Conservation (phyloP, 2,329 filamentous ascomycete species). For the Claviceps africana region DNA sequence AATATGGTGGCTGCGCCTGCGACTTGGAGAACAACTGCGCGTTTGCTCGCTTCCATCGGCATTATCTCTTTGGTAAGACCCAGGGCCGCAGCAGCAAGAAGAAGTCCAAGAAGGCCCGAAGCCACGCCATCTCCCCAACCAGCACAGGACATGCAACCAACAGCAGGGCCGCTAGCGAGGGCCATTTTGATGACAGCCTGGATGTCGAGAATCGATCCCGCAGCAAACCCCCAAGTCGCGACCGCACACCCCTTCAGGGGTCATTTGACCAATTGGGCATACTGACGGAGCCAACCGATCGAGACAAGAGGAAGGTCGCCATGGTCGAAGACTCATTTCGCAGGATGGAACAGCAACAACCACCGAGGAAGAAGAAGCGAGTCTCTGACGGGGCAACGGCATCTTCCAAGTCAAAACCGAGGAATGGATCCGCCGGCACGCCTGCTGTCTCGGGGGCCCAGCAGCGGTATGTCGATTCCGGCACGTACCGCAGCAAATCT, state of each 20-base stretch:
- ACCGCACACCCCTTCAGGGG: conserved; percentile 49
- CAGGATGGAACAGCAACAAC: conserved; percentile 45
- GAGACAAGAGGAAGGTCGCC: conserved; percentile 53
- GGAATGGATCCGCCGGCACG: conserved; percentile 21
- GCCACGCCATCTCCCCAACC: conserved; percentile 43
- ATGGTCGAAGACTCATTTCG: conserved; percentile 52
- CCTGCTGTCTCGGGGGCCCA: conserved; percentile 16
- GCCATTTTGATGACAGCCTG: conserved; percentile 37
- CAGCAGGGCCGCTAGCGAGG: conserved; percentile 51
- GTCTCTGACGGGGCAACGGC: conserved; percentile 36
- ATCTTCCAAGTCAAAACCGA: conserved; percentile 25
- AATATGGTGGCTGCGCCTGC: conserved; percentile 70
- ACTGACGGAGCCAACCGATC: conserved; percentile 49
- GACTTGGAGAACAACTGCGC: conserved; percentile 48
- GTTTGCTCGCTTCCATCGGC: conserved; percentile 48
- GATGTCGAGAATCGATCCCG: conserved; percentile 39
- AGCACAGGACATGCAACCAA: conserved; percentile 49
- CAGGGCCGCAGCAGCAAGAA: conserved; percentile 31
- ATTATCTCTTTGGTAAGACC: conserved; percentile 33
- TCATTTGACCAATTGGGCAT: conserved; percentile 46
- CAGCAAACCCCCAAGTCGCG: conserved; percentile 53
- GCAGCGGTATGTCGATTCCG: conserved; percentile 35
- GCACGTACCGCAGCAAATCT: conserved; percentile 39
- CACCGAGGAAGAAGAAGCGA: conserved; percentile 48
- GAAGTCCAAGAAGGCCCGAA: conserved; percentile 41